Conservation (phyloP, 2,329 filamentous ascomycete genomes). For the Chalaropsis ovoidea region DNA sequence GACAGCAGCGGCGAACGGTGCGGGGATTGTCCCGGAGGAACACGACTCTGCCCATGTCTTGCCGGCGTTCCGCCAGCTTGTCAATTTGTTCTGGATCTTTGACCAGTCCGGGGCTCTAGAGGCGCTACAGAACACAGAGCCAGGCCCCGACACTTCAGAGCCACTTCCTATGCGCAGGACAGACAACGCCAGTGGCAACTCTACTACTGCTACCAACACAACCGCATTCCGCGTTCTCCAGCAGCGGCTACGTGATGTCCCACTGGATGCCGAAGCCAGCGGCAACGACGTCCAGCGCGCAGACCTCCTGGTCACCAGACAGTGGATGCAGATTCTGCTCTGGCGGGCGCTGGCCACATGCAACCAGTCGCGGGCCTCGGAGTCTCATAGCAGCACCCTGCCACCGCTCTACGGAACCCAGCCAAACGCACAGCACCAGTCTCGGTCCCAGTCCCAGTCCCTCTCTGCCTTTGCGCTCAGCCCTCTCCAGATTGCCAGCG, state of each 20-base stretch:
- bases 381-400: background rate
- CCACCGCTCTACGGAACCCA: background rate
- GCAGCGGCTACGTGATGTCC: constrained; percentile 36
- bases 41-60: constrained; percentile 35
- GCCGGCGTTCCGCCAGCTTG: constrained; percentile 41
- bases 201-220: background rate
- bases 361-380: constrained; percentile 28
- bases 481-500: constrained; percentile 38
- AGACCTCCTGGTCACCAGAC: constrained; percentile 41
- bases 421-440: background rate
- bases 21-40: constrained; percentile 24
- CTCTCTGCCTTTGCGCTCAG: constrained; percentile 27
- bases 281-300: constrained; percentile 42
- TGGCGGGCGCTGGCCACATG: constrained; percentile 37
- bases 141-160: constrained; percentile 24
- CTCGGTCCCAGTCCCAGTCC: background rate
- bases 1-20: background rate
- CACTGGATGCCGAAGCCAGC: constrained; percentile 31
- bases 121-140: constrained; percentile 35
- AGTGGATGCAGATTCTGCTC: constrained; percentile 43
- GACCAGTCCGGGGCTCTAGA: constrained; percentile 42
- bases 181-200: constrained; percentile 30
- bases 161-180: constrained; percentile 27
- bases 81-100: constrained; percentile 42
- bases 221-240: constrained; percentile 34